Percentiles rank a stretch among this genome's conserved stretches.
phyloP scores from a whole-genome alignment of 2,329 filamentous ascomycete genomes.

The Aspergillus aculeatinus region DNA sequence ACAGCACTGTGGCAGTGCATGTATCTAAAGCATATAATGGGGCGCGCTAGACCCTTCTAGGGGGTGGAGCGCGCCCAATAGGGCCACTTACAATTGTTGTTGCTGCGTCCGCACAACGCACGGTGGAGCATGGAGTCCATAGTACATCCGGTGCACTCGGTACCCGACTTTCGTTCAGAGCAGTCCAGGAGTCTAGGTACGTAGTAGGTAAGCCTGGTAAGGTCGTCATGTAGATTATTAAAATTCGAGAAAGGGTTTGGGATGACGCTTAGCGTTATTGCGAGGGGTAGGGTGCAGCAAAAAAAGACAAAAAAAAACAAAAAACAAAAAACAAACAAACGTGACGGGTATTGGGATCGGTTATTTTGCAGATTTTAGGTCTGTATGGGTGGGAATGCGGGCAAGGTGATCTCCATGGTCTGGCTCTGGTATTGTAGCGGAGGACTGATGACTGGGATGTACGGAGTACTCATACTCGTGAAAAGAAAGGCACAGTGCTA shows the following conservation, averaged over 20 bases:
- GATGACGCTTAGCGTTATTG: not conserved
- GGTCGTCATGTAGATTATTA: not conserved
- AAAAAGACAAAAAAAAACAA: no score
- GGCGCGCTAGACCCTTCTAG: constrained; percentile 19
- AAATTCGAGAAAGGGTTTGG: not conserved
- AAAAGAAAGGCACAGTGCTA: not conserved
- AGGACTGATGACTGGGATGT: not conserved
- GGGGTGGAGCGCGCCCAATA: constrained; percentile 19
- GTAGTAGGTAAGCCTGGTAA: not conserved
- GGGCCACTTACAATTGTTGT: constrained; percentile 19
- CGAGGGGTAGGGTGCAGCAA: no score
- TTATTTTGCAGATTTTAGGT: not conserved
- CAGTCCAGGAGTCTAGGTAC: no score
- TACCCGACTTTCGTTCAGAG: constrained; percentile 1
- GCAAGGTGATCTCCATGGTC: not conserved
- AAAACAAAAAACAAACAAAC: no score
- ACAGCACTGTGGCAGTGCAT: constrained; percentile 29
- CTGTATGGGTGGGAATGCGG: not conserved
- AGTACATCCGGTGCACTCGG: constrained; percentile 3
- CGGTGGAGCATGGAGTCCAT: constrained; percentile 13
- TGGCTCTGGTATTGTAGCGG: not conserved
- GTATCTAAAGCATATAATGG: constrained; percentile 24
- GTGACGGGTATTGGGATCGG: not conserved
- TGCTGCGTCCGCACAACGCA: constrained; percentile 14
- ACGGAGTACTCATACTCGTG: not conserved